Evolutionary conservation across 345 rosid genomes (phyloP).

Genomic region (Eucalyptus paniculata): DNA sequence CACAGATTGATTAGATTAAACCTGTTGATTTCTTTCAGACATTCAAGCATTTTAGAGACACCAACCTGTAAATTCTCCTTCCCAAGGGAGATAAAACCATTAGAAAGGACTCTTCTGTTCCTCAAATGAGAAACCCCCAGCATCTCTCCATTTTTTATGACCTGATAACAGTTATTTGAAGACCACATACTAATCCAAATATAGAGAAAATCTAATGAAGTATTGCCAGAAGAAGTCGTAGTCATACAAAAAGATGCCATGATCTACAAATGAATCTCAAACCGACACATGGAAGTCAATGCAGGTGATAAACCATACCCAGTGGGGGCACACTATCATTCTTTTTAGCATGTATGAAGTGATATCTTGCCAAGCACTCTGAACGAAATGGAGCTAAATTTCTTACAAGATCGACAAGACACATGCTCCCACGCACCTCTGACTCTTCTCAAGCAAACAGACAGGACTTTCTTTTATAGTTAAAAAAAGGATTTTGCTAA

Average conservation of each 20-base stretch:
- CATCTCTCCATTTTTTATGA: constrained; percentile 98
- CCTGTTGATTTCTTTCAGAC: background rate
- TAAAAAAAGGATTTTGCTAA: background rate
- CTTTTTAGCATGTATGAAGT: background rate
- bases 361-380: background rate
- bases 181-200: background rate
- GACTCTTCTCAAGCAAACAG: background rate
- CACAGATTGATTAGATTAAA: background rate
- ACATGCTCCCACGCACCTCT: background rate
- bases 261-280: background rate
- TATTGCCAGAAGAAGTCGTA: background rate
- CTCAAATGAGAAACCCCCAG: constrained; percentile 98
- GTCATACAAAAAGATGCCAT: background rate
- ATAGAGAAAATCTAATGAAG: background rate
- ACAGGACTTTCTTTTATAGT: background rate
- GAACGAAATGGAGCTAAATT: background rate
- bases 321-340: background rate
- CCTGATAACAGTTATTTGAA: constrained; percentile 31
- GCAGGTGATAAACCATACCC: background rate
- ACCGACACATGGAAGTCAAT: background rate
- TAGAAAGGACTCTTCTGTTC: constrained; percentile 88
- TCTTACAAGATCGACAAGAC: background rate
- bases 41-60: background rate
- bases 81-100: constrained; percentile 87
- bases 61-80: constrained; percentile 90